Evolutionary conservation across 2,329 filamentous ascomycete species (phyloP).

Genomic region (Xylaria digitata): DNA sequence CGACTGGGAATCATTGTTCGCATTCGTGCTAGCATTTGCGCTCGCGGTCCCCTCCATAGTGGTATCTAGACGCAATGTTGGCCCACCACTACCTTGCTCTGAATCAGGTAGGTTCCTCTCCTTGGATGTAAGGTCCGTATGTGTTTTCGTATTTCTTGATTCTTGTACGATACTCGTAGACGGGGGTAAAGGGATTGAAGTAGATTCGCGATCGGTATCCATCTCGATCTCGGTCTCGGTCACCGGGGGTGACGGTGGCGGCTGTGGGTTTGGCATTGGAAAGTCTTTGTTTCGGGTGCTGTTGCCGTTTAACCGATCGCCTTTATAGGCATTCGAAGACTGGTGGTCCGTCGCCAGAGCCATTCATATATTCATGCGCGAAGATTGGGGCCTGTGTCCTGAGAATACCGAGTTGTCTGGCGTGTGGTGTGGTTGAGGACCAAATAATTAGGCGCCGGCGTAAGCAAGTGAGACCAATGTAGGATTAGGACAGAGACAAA

Average conservation of each 20-base stretch:
- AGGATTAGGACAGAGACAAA: neutral
- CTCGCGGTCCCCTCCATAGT: slow-evolving; percentile 9
- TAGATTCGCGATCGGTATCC: slow-evolving; percentile 36
- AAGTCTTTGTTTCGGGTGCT: slow-evolving; percentile 38
- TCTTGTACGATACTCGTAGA: slow-evolving; percentile 2
- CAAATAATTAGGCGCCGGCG: neutral
- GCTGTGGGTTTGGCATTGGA: slow-evolving; percentile 40
- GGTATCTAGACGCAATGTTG: slow-evolving; percentile 17
- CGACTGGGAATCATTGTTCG: slow-evolving; percentile 17
- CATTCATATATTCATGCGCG: slow-evolving; percentile 37
- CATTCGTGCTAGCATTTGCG: slow-evolving; percentile 4
- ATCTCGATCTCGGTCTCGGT: slow-evolving; percentile 48
- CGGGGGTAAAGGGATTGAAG: slow-evolving; percentile 25
- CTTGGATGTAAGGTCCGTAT: neutral
- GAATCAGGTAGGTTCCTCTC: neutral
- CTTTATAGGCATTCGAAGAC: slow-evolving; percentile 11
- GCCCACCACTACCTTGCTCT: slow-evolving; percentile 13
- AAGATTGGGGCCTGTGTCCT: neutral
- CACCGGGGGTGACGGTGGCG: slow-evolving; percentile 47
- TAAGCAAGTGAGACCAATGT: neutral
- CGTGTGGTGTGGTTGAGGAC: neutral
- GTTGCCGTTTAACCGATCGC: slow-evolving; percentile 23
- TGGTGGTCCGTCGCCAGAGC: slow-evolving; percentile 36
- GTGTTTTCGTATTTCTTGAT: slow-evolving; percentile 11
- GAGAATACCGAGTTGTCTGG: neutral